Evolutionary conservation across 441 rosid genomes (phyloP), one percentile per base, ranked within the genome.

Genomic region (Gossypium trilobum): DNA sequence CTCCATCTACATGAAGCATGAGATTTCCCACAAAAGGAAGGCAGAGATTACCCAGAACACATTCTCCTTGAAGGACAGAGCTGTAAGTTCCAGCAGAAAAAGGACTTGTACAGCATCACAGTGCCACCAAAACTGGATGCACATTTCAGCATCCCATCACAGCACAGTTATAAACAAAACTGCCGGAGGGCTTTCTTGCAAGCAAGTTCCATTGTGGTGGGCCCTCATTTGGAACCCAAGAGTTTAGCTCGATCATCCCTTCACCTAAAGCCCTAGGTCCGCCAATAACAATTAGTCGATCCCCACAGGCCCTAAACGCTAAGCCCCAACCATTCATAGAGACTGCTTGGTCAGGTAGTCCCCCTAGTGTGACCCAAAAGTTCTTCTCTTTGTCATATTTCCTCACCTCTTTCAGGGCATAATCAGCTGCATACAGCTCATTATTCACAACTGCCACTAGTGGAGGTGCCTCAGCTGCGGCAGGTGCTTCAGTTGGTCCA

Each of bases 301-400:
- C 87, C n/a, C 98, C 97, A 57, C 91, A 89, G 10, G 88, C 91
- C 71, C 86, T 82, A 72, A 92, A 92, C 31, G 97, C 98, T 11
- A 92, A 31, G 20, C 98, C 98, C 98, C 98, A 92, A 54, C 98
- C 98, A n/a, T 91, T 85, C 87, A 83, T 79, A 1, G 95, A 89
- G 70, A 39, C 77, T 0, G 85, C 89, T 55, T 71, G 78, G 42
- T 80, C 86, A 19, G 97, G 98, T 75, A 92, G 64, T 13, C 74
- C 56, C 73, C 93, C 97, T 1, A 89, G 73, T 22, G 78, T 69
- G n/a, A 20, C 20, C 98, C 98, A 91, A 19, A 68, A 63, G 4
- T 83, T 79, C 1, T 25, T 79, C 20, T 60, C 80, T 58, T 88
- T 92, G 66, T 88, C 87, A 72, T 88, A 93, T 61, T 83, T 89